Conservation (phyloP, 129 eudicot species). For the Logfia minima region DNA sequence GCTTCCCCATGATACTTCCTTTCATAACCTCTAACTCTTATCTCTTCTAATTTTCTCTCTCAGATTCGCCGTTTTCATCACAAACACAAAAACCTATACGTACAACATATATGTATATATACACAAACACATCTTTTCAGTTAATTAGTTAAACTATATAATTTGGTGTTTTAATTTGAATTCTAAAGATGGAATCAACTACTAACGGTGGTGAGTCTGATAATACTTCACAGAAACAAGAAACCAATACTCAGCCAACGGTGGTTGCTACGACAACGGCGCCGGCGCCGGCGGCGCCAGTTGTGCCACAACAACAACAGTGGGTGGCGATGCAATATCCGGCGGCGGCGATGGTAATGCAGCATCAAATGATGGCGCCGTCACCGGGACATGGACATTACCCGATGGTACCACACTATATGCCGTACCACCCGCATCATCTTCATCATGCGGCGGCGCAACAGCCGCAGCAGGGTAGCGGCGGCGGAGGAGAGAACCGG, state of each 20-base stretch:
- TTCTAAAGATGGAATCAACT: constrained; percentile 42
- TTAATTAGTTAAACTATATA: no score
- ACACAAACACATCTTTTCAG: not conserved
- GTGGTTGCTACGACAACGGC: constrained; percentile 23
- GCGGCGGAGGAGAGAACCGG: constrained; percentile 57
- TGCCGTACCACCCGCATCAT: constrained; percentile 74
- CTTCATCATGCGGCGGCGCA: constrained; percentile 39
- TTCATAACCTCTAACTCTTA: constrained; percentile 27
- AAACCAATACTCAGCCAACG: constrained; percentile 17
- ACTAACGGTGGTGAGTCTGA: constrained; percentile 44
- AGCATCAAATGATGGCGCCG: constrained; percentile 76
- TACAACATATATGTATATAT: not conserved
- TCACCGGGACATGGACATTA: constrained; percentile 73
- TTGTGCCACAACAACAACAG: constrained; percentile 50
- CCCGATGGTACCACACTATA: constrained; percentile 60
- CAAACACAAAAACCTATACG: constrained; percentile 20
- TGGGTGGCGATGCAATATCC: constrained; percentile 90
- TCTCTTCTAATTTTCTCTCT: constrained; percentile 36
- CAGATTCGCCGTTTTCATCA: constrained; percentile 48
- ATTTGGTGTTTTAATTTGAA: not conserved
- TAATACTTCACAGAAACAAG: constrained; percentile 25
- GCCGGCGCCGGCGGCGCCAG: constrained; percentile 21
- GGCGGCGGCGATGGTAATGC: constrained; percentile 87
- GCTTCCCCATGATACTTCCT: constrained; percentile 60
- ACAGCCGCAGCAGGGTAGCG: constrained; percentile 38